These are phyloP conservation scores for Cercophora scortea DNA, from an alignment of 495 filamentous ascomycete genomes.

Conservation along the genomic window DNA sequence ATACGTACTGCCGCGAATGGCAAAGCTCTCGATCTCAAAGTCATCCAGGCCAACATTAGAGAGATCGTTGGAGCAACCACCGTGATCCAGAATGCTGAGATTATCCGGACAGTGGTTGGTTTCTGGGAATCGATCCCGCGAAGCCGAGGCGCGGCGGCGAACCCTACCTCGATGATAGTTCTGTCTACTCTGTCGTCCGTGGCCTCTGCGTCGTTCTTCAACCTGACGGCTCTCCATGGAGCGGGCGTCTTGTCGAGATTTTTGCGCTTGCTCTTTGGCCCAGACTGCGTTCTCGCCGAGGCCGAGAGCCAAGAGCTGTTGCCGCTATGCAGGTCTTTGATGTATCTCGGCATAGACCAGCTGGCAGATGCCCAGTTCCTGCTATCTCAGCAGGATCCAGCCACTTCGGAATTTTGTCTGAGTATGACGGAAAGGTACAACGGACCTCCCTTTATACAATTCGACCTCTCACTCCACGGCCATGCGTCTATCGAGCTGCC, in stretches of 20 bases:
- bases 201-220: slow-evolving; percentile 56
- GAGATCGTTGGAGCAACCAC: slow-evolving; percentile 46
- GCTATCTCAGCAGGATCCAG: slow-evolving; percentile 53
- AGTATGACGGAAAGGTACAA: slow-evolving; percentile 63
- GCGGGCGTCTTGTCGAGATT: slow-evolving; percentile 69
- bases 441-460: slow-evolving; percentile 78
- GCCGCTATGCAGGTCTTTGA: slow-evolving; percentile 49
- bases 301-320: slow-evolving; percentile 51
- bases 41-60: slow-evolving; percentile 33
- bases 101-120: slow-evolving; percentile 54
- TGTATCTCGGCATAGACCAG: slow-evolving; percentile 61
- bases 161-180: slow-evolving; percentile 50
- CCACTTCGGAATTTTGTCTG: slow-evolving; percentile 65
- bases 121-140: slow-evolving; percentile 57
- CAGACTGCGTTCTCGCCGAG: slow-evolving; percentile 34
- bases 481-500: slow-evolving; percentile 84
- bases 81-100: slow-evolving; percentile 54
- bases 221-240: slow-evolving; percentile 67
- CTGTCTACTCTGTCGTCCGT: slow-evolving; percentile 47
- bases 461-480: slow-evolving; percentile 83
- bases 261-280: slow-evolving; percentile 56
- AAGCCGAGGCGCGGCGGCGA: slow-evolving; percentile 28
- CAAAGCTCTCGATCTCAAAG: slow-evolving; percentile 17
- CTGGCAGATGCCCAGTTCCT: slow-evolving; percentile 75
- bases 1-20: slow-evolving; percentile 1